Evolutionary conservation across 805 yeast species (phyloP).

Genomic region (Candida tibetensis): DNA sequence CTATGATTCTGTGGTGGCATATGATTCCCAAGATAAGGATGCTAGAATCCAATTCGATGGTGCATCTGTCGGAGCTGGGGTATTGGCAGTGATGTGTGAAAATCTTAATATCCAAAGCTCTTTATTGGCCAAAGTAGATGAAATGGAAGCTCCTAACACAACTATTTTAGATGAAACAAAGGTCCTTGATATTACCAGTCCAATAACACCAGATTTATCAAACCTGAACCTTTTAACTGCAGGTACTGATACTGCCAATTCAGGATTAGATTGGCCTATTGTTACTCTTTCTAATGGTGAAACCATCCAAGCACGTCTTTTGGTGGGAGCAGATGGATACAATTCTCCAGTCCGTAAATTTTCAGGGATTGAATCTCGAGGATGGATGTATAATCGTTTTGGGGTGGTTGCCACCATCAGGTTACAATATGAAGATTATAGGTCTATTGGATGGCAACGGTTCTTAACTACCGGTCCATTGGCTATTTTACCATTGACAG

Average conservation of each 20-base stretch:
- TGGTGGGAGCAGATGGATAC: conserved; percentile 94
- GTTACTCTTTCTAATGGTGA: conserved; percentile 68
- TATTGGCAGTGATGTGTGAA: conserved; percentile 81
- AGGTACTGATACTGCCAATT: conserved; percentile 15
- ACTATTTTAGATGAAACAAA: conserved; percentile 61
- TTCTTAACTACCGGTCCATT: conserved; percentile 90
- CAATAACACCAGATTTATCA: background rate
- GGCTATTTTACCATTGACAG: conserved; percentile 87
- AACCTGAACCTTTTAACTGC: conserved; percentile 13
- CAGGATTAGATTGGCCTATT: conserved; percentile 66
- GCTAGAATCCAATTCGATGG: conserved; percentile 72
- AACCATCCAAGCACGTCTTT: conserved; percentile 60
- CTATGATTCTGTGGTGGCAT: conserved; percentile 79
- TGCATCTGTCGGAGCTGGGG: conserved; percentile 39
- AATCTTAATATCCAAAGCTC: conserved; percentile 80
- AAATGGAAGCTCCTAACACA: conserved; percentile 19
- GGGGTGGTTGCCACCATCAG: conserved; percentile 92
- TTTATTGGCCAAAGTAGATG: conserved; percentile 48
- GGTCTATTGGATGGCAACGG: conserved; percentile 87
- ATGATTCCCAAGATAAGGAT: conserved; percentile 70
- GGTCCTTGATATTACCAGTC: conserved; percentile 52
- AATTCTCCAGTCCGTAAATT: conserved; percentile 87
- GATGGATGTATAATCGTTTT: conserved; percentile 85
- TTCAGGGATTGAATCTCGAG: conserved; percentile 80
- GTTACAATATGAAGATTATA: conserved; percentile 66